Conservation (phyloP, 2,329 filamentous ascomycete species). For the Botryotinia convoluta region DNA sequence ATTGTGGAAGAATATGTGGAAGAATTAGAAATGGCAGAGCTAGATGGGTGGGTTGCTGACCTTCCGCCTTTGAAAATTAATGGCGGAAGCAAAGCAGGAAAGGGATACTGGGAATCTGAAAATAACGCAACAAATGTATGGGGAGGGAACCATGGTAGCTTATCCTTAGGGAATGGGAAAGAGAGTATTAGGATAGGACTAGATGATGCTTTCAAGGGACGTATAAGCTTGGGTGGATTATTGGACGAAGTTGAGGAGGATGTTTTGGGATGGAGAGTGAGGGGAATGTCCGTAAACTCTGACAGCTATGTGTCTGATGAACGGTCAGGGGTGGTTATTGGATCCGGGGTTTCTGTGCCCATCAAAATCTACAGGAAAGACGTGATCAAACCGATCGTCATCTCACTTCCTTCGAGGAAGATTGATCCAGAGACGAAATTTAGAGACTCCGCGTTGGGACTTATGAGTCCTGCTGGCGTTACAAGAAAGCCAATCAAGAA, state of each 20-base stretch:
- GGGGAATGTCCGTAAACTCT: background rate
- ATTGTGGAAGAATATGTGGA: constrained; percentile 16
- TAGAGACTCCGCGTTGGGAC: constrained; percentile 14
- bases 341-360: background rate
- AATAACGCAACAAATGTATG: background rate
- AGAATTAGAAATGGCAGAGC: constrained; percentile 10
- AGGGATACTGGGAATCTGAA: background rate
- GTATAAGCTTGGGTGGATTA: background rate
- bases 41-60: constrained; percentile 9
- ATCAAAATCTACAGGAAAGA: constrained; percentile 3
- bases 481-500: background rate
- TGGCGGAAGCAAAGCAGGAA: background rate
- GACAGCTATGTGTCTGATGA: background rate
- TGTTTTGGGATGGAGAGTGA: constrained; percentile 10
- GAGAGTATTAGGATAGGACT: background rate
- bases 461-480: background rate
- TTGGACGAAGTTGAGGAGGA: constrained; percentile 14
- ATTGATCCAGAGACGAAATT: background rate
- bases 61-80: background rate
- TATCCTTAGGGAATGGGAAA: background rate
- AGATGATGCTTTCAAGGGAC: background rate
- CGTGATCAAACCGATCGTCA: background rate
- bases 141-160: background rate
- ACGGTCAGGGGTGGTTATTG: background rate
- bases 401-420: background rate